Conservation (phyloP, 2,329 filamentous ascomycete species). For the Cladosporium austrohemisphaericum region DNA sequence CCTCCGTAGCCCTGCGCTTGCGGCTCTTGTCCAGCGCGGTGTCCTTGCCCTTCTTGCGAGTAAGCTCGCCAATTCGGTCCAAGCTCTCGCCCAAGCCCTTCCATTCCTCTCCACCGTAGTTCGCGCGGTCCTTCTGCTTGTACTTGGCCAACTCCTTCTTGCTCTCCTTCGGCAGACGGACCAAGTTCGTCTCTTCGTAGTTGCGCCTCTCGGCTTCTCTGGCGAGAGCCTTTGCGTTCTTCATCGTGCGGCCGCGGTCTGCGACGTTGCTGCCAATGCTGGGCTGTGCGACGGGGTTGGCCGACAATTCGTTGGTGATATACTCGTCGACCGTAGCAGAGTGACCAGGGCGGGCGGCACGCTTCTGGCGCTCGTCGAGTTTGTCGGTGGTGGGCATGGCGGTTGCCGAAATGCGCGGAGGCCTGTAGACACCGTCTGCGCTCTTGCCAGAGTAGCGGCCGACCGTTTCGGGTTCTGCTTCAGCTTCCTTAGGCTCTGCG, state of each 20-base stretch:
- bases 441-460: slow-evolving; percentile 33
- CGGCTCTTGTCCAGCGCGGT: slow-evolving; percentile 75
- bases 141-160: slow-evolving; percentile 78
- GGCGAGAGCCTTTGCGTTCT: slow-evolving; percentile 70
- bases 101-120: slow-evolving; percentile 93
- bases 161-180: slow-evolving; percentile 76
- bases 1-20: slow-evolving; percentile 72
- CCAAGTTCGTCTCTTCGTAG: slow-evolving; percentile 92
- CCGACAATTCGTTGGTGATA: slow-evolving; percentile 76
- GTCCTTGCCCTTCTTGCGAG: slow-evolving; percentile 60
- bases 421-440: slow-evolving; percentile 73
- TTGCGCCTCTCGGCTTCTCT: slow-evolving; percentile 73
- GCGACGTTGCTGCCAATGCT: slow-evolving; percentile 86
- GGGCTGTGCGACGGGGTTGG: slow-evolving; percentile 76
- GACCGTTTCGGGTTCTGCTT: slow-evolving; percentile 24
- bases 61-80: slow-evolving; percentile 80
- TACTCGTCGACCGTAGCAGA: slow-evolving; percentile 91
- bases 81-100: slow-evolving; percentile 77
- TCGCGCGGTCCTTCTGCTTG: slow-evolving; percentile 44
- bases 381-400: slow-evolving; percentile 61
- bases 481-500: slow-evolving; percentile 26
- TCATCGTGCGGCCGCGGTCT: slow-evolving; percentile 71
- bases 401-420: slow-evolving; percentile 82
- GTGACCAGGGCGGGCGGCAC: slow-evolving; percentile 63
- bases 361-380: slow-evolving; percentile 51